Evolutionary conservation across 208 protist genomes (phyloP), one percentile per base, ranked within the genome.

Genomic region (Leishmania arabica): DNA sequence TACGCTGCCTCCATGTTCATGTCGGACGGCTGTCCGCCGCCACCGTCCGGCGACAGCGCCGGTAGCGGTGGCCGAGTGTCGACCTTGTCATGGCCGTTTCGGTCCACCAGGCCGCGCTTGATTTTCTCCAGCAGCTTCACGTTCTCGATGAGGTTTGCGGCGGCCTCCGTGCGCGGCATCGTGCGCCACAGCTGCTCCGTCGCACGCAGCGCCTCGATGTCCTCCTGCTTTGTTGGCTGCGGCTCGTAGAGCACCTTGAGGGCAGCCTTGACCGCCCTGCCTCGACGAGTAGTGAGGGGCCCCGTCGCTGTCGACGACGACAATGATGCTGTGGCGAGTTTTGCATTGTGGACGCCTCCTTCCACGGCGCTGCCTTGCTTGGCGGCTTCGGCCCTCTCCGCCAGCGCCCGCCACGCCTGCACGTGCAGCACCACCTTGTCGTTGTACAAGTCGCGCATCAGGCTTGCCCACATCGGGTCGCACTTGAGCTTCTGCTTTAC

Each of bases 401-500:
- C 60, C 68, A 84, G 78, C 37, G 72, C 40, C 75, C 58, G 60
- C 79, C 76, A 79, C 71, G 75, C 77, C 75, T 79, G 69, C 37
- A 79, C 31, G 40, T 69, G 58, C 71, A 65, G 64, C 68, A 56
- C 42, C 45, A 58, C 34, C 66, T 77, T 71, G 4, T 53, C 66
- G 27, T 65, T 85, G 81, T 90, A 90, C 21, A 92, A 73, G 77
- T 94, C 92, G 19, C 92, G 90, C 86, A 92, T 89, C 34, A 96
- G 78, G 69, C 90, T 94, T 40, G 87, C 85, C 86, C 88, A 94
- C 58, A 78, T 81, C 42, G 92, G 86, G 80, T 96, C 92, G 84
- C 89, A 86, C 76, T 86, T 87, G 72, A 95, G 80, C 53, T 88
- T 86, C 31, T 86, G 75, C 81, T 86, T 91, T 27, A 89, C 65